Conservation (phyloP, 2,329 filamentous ascomycete species). For the Dactylella cylindrospora region DNA sequence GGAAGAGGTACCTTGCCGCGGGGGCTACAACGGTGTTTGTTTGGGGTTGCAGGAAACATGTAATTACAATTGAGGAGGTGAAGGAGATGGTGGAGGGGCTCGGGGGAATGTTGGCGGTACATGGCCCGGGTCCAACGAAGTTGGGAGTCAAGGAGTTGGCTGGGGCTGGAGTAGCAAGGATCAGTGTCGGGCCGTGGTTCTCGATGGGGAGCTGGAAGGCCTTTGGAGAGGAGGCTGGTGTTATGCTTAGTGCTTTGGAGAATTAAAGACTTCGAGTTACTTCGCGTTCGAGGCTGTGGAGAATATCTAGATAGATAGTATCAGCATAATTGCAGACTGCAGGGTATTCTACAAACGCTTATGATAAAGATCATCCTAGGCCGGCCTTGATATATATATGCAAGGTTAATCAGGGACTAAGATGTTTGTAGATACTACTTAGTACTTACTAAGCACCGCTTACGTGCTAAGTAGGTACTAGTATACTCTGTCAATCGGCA, state of each 20-base stretch:
- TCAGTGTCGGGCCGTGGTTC: constrained; percentile 58
- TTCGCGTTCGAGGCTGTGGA: no score
- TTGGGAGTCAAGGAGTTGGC: constrained; percentile 56
- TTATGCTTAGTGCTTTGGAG: constrained; percentile 12
- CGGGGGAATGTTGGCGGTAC: constrained; percentile 55
- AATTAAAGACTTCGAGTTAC: no score
- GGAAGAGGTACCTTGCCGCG: constrained; percentile 61
- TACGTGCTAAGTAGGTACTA: no score
- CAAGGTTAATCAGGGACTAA: no score
- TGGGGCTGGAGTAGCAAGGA: constrained; percentile 59
- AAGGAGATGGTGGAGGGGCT: constrained; percentile 56
- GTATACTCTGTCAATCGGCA: no score
- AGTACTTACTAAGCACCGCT: no score
- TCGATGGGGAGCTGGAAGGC: constrained; percentile 19
- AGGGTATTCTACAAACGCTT: no score
- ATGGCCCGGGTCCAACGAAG: constrained; percentile 50
- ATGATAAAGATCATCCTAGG: no score
- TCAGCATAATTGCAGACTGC: not conserved
- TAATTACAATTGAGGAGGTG: constrained; percentile 56
- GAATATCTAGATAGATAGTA: not conserved
- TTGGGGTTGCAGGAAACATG: constrained; percentile 58
- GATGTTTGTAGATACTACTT: no score
- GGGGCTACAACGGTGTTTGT: constrained; percentile 64
- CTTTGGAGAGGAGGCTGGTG: constrained; percentile 23
- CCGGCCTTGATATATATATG: no score